These are phyloP conservation scores for Ustilago trichophora DNA, from an alignment of 1,284 basidiomycete species.

Conservation along the genomic window DNA sequence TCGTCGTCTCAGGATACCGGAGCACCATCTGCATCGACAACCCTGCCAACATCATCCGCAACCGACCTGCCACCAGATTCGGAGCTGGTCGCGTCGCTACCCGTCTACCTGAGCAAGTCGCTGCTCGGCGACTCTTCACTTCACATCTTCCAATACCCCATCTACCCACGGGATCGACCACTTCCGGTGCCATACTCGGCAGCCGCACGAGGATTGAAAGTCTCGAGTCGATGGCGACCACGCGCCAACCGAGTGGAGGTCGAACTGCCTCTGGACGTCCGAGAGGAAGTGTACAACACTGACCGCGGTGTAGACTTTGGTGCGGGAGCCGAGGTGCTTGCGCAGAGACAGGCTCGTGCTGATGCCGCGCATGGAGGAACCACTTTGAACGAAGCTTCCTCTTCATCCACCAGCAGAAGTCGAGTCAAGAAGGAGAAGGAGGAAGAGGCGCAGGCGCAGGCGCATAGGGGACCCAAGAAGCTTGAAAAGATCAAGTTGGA, in stretches of 20 bases:
- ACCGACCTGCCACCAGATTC: conserved; percentile 41
- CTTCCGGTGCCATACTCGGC: conserved; percentile 61
- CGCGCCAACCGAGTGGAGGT: conserved; percentile 61
- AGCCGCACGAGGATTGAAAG: conserved; percentile 50
- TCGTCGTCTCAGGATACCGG: not conserved
- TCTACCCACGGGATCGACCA: conserved; percentile 53
- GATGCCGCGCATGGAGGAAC: conserved; percentile 37
- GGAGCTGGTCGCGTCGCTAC: conserved; percentile 57
- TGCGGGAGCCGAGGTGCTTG: conserved; percentile 33
- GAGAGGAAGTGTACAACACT: conserved; percentile 60
- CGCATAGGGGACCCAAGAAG: conserved; percentile 34
- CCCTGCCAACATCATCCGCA: conserved; percentile 19
- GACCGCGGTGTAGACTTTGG: conserved; percentile 56
- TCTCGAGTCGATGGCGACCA: conserved; percentile 59
- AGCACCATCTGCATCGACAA: not conserved
- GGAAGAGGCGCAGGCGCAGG: conserved; percentile 19
- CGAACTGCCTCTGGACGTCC: conserved; percentile 61
- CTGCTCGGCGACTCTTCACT: conserved; percentile 49
- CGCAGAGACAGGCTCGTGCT: conserved; percentile 45
- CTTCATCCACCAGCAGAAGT: conserved; percentile 15
- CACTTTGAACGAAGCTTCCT: conserved; percentile 4
- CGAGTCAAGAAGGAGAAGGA: conserved; percentile 43
- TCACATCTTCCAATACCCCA: conserved; percentile 63
- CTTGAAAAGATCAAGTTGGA: conserved; percentile 63
- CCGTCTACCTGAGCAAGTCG: conserved; percentile 60